Evolutionary conservation across 768 basidiomycete genomes (phyloP), one percentile per base, ranked within the genome.

Genomic region (Termitomyces sp.): DNA sequence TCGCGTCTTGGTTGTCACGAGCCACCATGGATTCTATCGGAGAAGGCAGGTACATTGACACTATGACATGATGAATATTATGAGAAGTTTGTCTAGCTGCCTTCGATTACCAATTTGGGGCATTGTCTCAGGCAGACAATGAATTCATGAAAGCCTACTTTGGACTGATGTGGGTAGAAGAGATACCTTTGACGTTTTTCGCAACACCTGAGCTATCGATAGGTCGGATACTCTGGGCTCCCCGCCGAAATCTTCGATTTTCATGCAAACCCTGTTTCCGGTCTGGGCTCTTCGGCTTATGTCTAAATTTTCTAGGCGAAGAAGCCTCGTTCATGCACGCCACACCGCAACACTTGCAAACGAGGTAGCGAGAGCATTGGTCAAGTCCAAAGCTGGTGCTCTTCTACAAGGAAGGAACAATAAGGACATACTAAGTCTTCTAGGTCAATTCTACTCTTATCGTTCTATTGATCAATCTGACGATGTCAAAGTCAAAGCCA

Each of bases 91-190:
- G 17, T 21, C 12, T n/a, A 79, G 78, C 78, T 55, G 78, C 78
- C 2, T 79, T 79, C 67, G 82, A 82, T 61, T 81, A 81, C 63
- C 75, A 82, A 17, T 82, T 85, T 55, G 81, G 80, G 25, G 78
- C 78, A 0, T 62, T 83, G n/a, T 68, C 75, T 12, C 70, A 80
- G 54, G 63, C 70, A 2, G 72, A 80, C 44, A 82, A 81, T 63
- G 76, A 78, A 56, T 78, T 85, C 45, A 79, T 77, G 67, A 74
- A 76, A 59, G 78, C 81, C 3, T 84, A 83, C 64, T 72, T 75
- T 54, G 80, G 79, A 39, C 70, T 82, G 16, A 77, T 80, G 79
- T 76, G 55, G 12, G 60, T 58, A 32, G 4, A 30, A 14, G 34
- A 67, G 65, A 27, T 44, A 28, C 7, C 19, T 43, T 19, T 32